phyloP scores from a whole-genome alignment of 495 filamentous ascomycete species.

The Penicillium turbatum region DNA sequence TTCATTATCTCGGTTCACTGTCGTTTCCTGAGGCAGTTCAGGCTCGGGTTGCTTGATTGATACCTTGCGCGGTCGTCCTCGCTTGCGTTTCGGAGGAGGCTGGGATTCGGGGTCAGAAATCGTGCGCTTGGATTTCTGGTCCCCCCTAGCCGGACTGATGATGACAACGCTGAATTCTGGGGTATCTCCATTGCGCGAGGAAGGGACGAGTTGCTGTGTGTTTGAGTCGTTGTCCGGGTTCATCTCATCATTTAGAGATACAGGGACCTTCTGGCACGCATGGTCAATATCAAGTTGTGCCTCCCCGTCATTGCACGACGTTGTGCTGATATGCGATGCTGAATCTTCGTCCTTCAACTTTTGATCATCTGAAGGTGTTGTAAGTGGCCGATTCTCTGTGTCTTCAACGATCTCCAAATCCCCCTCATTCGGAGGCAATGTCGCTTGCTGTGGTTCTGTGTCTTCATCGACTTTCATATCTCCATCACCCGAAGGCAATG shows the following conservation, averaged over 20 bases:
- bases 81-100: constrained; percentile 19
- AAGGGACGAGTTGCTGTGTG: background rate
- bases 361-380: background rate
- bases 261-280: background rate
- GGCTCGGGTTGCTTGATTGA: background rate
- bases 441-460: background rate
- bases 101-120: constrained; percentile 12
- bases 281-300: background rate
- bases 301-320: background rate
- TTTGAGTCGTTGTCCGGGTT: background rate
- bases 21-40: background rate
- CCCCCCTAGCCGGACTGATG: constrained; percentile 7
- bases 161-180: constrained; percentile 16
- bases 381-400: too few species aligned
- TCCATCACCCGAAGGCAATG: background rate
- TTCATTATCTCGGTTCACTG: background rate
- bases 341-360: background rate
- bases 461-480: background rate
- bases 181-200: background rate
- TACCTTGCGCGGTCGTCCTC: constrained; percentile 16
- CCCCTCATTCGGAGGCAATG: background rate
- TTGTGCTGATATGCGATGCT: background rate
- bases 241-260: background rate
- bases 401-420: background rate
- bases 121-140: constrained; percentile 10